phyloP scores from a whole-genome alignment of 305 asterid genomes.

The Fraxinus sp. region DNA sequence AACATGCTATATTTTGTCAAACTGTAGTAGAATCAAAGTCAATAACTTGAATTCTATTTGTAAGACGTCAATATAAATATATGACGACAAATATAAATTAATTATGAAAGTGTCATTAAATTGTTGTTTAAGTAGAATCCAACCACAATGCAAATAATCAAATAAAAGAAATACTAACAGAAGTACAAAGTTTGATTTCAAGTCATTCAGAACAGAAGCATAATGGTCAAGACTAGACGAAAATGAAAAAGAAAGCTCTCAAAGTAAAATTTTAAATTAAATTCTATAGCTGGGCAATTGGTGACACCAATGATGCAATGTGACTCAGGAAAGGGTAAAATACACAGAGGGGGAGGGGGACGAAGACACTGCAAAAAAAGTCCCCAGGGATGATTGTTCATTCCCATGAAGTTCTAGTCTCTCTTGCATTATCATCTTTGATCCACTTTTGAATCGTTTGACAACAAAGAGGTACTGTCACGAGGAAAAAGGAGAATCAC shows the following conservation, averaged over 20 bases:
- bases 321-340: not conserved
- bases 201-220: not conserved
- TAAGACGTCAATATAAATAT: not conserved
- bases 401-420: conserved; percentile 46
- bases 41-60: not conserved
- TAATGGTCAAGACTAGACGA: not conserved
- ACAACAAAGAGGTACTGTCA: conserved; percentile 66
- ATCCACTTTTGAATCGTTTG: conserved; percentile 61
- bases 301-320: not conserved
- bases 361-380: not conserved
- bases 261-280: not conserved
- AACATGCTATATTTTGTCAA: no score
- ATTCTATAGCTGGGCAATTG: conserved; percentile 24
- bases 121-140: not conserved
- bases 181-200: not conserved
- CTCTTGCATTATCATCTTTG: conserved; percentile 54
- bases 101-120: not conserved
- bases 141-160: not conserved
- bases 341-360: not conserved
- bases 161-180: not conserved
- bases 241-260: not conserved
- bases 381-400: conserved; percentile 22
- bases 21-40: not conserved
- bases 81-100: not conserved
- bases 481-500: conserved; percentile 3